These are phyloP conservation scores for Primulina eburnea DNA, from an alignment of 257 asterid genomes.

Conservation along the genomic window DNA sequence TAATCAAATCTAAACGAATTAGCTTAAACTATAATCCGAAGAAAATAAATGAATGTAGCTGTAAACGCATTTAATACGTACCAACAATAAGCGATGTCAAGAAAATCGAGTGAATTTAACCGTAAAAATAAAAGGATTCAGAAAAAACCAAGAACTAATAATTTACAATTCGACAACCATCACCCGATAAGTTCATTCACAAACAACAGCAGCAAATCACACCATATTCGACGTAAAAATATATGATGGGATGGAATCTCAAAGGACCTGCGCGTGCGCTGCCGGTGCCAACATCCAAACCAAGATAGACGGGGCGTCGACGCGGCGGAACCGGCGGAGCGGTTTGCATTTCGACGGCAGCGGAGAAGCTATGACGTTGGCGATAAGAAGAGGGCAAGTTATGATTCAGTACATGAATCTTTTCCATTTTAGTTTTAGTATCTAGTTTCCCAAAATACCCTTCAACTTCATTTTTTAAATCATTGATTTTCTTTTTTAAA, in stretches of 20 bases:
- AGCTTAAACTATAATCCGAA: not conserved
- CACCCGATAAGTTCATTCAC: not conserved
- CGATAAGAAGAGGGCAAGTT: conserved; percentile 22
- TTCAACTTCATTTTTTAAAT: too few relatives aligned
- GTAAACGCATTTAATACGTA: not conserved
- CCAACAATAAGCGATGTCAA: not conserved
- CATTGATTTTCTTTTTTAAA: too few relatives aligned
- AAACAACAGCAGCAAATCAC: conserved; percentile 8
- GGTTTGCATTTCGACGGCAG: conserved; percentile 62
- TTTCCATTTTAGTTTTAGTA: too few relatives aligned
- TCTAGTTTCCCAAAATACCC: too few relatives aligned
- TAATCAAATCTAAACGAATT: too few relatives aligned
- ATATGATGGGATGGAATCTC: conserved; percentile 10
- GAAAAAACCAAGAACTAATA: not conserved
- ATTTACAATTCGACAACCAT: not conserved
- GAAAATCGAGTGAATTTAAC: conserved; percentile 18
- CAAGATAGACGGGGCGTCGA: conserved; percentile 62
- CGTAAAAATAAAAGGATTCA: not conserved
- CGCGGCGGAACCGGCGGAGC: conserved; percentile 39
- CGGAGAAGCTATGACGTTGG: conserved; percentile 31
- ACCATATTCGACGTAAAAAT: not conserved
- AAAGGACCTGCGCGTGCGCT: conserved; percentile 94
- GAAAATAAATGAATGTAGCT: not conserved
- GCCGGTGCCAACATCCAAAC: conserved; percentile 97
- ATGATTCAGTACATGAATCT: too few relatives aligned